These are phyloP conservation scores for Ampelomyces quisqualis DNA, from an alignment of 2,329 filamentous ascomycete species.

Conservation along the genomic window DNA sequence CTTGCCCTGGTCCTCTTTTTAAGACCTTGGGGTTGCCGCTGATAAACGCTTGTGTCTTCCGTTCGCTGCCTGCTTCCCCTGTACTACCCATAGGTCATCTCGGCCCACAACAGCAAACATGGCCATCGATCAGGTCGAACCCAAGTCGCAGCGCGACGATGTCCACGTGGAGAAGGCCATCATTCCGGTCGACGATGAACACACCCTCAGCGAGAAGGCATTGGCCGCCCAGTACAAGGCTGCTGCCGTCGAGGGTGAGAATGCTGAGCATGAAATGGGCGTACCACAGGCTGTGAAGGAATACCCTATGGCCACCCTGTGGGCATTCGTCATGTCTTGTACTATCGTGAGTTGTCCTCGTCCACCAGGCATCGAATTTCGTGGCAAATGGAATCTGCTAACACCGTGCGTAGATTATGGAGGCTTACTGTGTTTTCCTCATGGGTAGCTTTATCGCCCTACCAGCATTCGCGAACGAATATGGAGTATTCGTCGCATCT, in stretches of 20 bases:
- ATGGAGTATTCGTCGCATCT: conserved; percentile 46
- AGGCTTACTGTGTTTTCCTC: conserved; percentile 64
- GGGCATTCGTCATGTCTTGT: conserved; percentile 59
- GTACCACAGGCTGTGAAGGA: conserved; percentile 53
- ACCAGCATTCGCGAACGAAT: conserved; percentile 49
- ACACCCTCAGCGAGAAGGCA: conserved; percentile 43
- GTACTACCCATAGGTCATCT: conserved; percentile 13
- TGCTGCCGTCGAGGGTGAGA: conserved; percentile 60
- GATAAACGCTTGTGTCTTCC: conserved; percentile 14
- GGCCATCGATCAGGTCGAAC: conserved; percentile 21
- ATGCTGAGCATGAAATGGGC: conserved; percentile 53
- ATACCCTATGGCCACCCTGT: conserved; percentile 56
- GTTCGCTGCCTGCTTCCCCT: conserved; percentile 20
- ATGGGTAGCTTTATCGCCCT: conserved; percentile 61
- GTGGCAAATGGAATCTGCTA: conserved; percentile 6
- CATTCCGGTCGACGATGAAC: conserved; percentile 19
- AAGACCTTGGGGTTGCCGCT: conserved; percentile 16
- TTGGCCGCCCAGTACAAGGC: conserved; percentile 49
- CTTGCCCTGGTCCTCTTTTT: conserved; percentile 19
- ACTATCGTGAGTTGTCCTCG: conserved; percentile 50
- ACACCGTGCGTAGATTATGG: conserved; percentile 57
- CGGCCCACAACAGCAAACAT: conserved; percentile 25
- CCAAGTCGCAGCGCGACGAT: conserved; percentile 18
- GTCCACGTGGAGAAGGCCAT: conserved; percentile 25
- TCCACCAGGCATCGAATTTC: conserved; percentile 13